Conservation (phyloP, 1,284 basidiomycete genomes). For the Coriolopsis trogii region DNA sequence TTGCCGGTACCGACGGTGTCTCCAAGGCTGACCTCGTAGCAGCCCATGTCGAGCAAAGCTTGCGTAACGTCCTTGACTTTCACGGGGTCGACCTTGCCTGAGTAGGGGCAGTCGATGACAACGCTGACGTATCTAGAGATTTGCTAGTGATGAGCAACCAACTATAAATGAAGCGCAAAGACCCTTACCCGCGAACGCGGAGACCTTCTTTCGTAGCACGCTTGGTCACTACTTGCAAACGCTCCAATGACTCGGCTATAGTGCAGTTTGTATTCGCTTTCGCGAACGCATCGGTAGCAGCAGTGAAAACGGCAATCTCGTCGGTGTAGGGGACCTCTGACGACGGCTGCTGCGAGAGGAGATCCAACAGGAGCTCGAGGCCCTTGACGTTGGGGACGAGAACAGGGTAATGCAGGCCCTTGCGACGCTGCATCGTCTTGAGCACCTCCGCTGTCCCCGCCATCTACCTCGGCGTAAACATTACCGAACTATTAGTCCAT, state of each 20-base stretch:
- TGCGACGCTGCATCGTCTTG: constrained; percentile 52
- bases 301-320: constrained; percentile 90
- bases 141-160: background rate
- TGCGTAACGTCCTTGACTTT: constrained; percentile 74
- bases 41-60: constrained; percentile 85
- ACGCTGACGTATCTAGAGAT: constrained; percentile 81
- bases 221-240: constrained; percentile 65
- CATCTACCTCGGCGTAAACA: constrained; percentile 58
- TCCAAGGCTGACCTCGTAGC: constrained; percentile 90
- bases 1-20: constrained; percentile 92
- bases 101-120: constrained; percentile 86
- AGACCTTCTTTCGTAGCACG: constrained; percentile 66
- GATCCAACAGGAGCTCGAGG: constrained; percentile 64
- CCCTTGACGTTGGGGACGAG: constrained; percentile 87
- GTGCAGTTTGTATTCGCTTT: constrained; percentile 86
- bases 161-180: background rate
- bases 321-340: constrained; percentile 54
- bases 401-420: constrained; percentile 75
- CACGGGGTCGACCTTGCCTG: constrained; percentile 72
- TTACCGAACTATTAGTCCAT: background rate
- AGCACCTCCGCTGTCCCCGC: constrained; percentile 81
- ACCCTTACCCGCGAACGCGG: constrained; percentile 60
- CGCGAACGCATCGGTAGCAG: constrained; percentile 87
- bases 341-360: constrained; percentile 46
- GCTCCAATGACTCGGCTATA: constrained; percentile 71